These are phyloP conservation scores for Gaultheria prostrata DNA, from an alignment of 148 eudicot species.

Conservation along the genomic window DNA sequence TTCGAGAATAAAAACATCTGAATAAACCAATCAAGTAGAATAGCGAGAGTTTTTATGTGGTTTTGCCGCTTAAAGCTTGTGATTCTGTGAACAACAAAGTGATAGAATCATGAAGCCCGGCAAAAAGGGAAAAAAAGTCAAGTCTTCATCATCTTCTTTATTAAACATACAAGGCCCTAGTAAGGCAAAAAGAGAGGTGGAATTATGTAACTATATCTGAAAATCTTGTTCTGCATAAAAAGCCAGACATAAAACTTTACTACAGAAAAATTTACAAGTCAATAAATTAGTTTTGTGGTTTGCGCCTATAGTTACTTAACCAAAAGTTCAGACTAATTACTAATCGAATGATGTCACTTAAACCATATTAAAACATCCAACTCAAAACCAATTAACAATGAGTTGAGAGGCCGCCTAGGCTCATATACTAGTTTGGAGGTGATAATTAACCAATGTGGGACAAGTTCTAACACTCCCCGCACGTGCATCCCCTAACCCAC, in stretches of 20 bases:
- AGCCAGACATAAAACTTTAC: neutral
- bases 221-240: neutral
- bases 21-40: neutral
- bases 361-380: neutral
- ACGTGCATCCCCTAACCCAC: too few species aligned
- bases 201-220: neutral
- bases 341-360: neutral
- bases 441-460: too few species aligned
- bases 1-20: neutral
- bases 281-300: neutral
- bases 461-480: too few species aligned
- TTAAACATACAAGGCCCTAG: neutral
- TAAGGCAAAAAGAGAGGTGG: neutral
- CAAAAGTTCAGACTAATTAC: neutral
- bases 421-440: too few species aligned
- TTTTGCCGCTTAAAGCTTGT: slow-evolving; percentile 1
- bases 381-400: too few species aligned
- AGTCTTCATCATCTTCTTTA: neutral
- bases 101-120: neutral
- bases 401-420: too few species aligned
- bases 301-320: neutral
- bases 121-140: neutral
- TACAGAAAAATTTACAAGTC: neutral
- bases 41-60: neutral
- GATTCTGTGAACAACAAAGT: neutral